Evolutionary conservation across 768 basidiomycete species (phyloP).

Genomic region (Tricholomella constricta): DNA sequence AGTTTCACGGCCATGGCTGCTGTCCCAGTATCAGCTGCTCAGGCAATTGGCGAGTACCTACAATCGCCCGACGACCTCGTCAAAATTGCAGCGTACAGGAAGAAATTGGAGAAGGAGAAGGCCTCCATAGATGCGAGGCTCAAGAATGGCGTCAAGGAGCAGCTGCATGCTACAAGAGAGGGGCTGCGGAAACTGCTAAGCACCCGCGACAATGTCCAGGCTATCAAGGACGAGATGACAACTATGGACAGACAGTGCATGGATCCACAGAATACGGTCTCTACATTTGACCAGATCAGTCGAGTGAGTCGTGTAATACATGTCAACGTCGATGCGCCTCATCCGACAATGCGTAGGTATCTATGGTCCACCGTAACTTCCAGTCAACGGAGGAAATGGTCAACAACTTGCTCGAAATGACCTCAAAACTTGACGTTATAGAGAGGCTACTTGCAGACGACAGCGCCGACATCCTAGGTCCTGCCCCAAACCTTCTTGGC

Average conservation of each 20-base stretch:
- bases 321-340: background rate
- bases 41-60: constrained; percentile 86
- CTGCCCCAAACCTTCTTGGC: constrained; percentile 84
- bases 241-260: constrained; percentile 74
- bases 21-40: constrained; percentile 72
- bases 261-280: constrained; percentile 74
- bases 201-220: constrained; percentile 76
- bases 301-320: constrained; percentile 58
- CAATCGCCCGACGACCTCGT: constrained; percentile 92
- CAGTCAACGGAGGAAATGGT: constrained; percentile 96
- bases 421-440: constrained; percentile 75
- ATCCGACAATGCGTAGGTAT: constrained; percentile 61
- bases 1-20: constrained; percentile 41
- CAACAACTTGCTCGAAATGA: constrained; percentile 91
- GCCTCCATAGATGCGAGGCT: constrained; percentile 90
- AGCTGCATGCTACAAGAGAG: constrained; percentile 87
- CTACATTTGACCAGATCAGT: constrained; percentile 95
- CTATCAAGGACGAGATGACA: constrained; percentile 84
- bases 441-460: constrained; percentile 79
- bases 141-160: constrained; percentile 89
- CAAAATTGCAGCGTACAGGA: constrained; percentile 85
- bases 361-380: constrained; percentile 93
- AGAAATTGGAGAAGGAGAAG: constrained; percentile 96
- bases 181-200: constrained; percentile 81
- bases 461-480: constrained; percentile 76